A percentile compares a stretch with the other conserved stretches of the same genome.
These are phyloP conservation scores for Oryza nivara DNA, from an alignment of 176 grass and related monocot species.

Conservation along the genomic window DNA sequence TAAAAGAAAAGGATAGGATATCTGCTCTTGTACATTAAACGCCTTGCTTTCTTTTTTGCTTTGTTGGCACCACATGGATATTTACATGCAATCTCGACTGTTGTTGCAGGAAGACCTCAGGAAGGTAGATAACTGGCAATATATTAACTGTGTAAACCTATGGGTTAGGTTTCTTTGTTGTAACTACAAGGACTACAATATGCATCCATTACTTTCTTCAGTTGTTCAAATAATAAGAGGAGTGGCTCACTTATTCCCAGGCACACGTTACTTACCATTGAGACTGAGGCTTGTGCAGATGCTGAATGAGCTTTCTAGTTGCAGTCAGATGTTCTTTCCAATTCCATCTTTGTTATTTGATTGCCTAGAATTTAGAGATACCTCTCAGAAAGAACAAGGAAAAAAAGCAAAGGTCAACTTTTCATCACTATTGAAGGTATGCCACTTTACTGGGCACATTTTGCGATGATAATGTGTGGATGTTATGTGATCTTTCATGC, in stretches of 20 bases:
- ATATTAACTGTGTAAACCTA: conserved; percentile 77
- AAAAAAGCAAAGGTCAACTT: conserved; percentile 55
- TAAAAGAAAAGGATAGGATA: conserved; percentile 7
- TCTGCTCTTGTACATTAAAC: conserved; percentile 16
- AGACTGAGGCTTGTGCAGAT: conserved; percentile 82
- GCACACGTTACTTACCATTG: conserved; percentile 63
- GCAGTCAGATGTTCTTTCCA: conserved; percentile 80
- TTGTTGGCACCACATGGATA: conserved; percentile 20
- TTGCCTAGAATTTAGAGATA: conserved; percentile 71
- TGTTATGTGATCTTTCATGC: neutral
- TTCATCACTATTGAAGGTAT: conserved; percentile 82
- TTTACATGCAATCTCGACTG: conserved; percentile 34
- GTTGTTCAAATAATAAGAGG: conserved; percentile 75
- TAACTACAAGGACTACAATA: conserved; percentile 80
- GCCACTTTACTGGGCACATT: neutral
- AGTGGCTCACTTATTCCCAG: conserved; percentile 70
- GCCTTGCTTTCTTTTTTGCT: conserved; percentile 32
- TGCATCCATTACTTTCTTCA: conserved; percentile 61
- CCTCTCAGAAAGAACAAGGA: conserved; percentile 44
- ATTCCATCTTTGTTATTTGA: conserved; percentile 77
- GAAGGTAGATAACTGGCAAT: conserved; percentile 93
- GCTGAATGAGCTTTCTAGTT: conserved; percentile 81
- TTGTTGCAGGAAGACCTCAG: conserved; percentile 76
- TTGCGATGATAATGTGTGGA: conserved; percentile 10
- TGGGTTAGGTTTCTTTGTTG: conserved; percentile 81